These are phyloP conservation scores for Marasmius sp. DNA, from an alignment of 1,284 basidiomycete genomes.

Conservation along the genomic window DNA sequence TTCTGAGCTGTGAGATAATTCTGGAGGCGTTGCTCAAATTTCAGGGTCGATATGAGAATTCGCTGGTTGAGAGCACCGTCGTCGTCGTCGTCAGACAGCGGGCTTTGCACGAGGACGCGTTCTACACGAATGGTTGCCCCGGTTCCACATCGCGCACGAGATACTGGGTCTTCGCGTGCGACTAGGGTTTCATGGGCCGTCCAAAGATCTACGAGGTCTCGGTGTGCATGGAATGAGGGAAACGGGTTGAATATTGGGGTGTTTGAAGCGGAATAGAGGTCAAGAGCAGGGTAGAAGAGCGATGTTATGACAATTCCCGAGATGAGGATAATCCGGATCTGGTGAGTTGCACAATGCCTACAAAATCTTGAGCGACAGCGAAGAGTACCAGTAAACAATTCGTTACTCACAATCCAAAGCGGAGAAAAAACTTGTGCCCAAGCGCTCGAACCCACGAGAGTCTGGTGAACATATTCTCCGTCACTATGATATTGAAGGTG, in stretches of 20 bases:
- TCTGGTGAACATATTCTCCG: slow-evolving; percentile 7
- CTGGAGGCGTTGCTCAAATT: slow-evolving; percentile 60
- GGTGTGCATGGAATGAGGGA: slow-evolving; percentile 50
- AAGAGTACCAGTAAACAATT: slow-evolving; percentile 7
- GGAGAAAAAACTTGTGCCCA: slow-evolving; percentile 58
- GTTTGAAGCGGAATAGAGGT: slow-evolving; percentile 76
- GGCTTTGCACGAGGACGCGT: slow-evolving; percentile 67
- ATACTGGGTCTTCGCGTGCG: slow-evolving; percentile 67
- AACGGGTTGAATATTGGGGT: slow-evolving; percentile 67
- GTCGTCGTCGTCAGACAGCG: slow-evolving; percentile 42
- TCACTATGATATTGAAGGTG: background rate
- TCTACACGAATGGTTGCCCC: slow-evolving; percentile 79
- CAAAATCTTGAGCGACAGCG: slow-evolving; percentile 7
- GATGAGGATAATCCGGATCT: slow-evolving; percentile 91
- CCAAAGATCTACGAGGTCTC: slow-evolving; percentile 73
- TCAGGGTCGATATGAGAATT: slow-evolving; percentile 61
- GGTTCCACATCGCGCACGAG: slow-evolving; percentile 69
- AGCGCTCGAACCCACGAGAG: slow-evolving; percentile 38
- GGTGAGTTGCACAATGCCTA: slow-evolving; percentile 85
- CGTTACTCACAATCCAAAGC: slow-evolving; percentile 70
- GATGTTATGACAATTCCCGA: slow-evolving; percentile 95
- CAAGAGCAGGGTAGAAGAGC: slow-evolving; percentile 90
- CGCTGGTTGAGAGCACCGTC: slow-evolving; percentile 57
- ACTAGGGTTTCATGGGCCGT: slow-evolving; percentile 58
- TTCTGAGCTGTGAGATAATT: slow-evolving; percentile 40